Evolutionary conservation across 805 yeast species (phyloP).

Genomic region (Tetrapisispora taiwanensis): DNA sequence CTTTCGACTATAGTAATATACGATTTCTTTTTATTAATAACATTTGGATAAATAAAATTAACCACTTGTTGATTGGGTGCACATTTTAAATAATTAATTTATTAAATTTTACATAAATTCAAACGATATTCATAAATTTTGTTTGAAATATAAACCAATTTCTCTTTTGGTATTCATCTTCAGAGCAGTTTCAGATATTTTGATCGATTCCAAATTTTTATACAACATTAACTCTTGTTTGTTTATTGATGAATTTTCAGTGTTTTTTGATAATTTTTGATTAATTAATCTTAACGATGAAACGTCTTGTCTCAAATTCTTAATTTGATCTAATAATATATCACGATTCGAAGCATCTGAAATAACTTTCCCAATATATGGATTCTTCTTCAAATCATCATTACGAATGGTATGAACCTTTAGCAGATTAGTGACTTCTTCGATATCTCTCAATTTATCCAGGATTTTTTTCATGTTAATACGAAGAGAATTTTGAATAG

Average conservation of each 20-base stretch:
- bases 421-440: constrained; percentile 12
- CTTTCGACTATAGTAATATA: too few species aligned
- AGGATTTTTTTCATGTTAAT: constrained; percentile 12
- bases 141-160: constrained; percentile 20
- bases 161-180: constrained; percentile 18
- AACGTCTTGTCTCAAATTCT: constrained; percentile 17
- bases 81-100: too few species aligned
- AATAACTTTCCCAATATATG: constrained; percentile 11
- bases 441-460: constrained; percentile 11
- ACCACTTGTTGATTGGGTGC: too few species aligned
- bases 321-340: constrained; percentile 16
- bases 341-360: constrained; percentile 11
- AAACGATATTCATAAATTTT: background rate
- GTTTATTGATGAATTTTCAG: background rate
- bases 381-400: constrained; percentile 9
- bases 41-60: too few species aligned
- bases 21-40: too few species aligned
- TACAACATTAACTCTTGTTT: constrained; percentile 1
- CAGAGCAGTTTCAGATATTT: constrained; percentile 19
- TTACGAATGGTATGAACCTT: constrained; percentile 14
- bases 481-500: constrained; percentile 15
- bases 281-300: constrained; percentile 7
- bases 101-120: too few species aligned
- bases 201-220: constrained; percentile 6
- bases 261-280: background rate